Percentiles rank a stretch among this genome's conserved stretches.
phyloP scores from a whole-genome alignment of 2,329 filamentous ascomycete genomes.

The Alternaria brassicae region DNA sequence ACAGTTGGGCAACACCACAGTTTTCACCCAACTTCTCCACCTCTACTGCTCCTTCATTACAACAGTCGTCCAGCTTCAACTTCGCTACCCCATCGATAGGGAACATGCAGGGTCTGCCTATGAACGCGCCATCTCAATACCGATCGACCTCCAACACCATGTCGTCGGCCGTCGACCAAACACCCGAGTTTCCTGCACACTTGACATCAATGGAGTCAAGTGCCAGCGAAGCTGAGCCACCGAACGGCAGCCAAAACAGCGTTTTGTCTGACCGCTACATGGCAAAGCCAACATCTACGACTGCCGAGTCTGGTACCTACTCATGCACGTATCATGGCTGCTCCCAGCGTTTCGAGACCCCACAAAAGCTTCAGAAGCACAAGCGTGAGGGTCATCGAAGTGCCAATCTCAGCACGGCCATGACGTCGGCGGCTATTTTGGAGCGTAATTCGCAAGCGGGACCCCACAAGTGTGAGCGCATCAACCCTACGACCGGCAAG shows the following conservation, averaged over 20 bases:
- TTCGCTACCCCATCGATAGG: constrained; percentile 55
- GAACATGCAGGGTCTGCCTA: constrained; percentile 43
- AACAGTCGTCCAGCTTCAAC: constrained; percentile 51
- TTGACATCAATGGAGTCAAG: constrained; percentile 69
- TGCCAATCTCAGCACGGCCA: constrained; percentile 50
- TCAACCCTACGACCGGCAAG: constrained; percentile 94
- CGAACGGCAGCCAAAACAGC: constrained; percentile 52
- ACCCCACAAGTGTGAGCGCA: constrained; percentile 89
- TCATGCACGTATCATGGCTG: constrained; percentile 97
- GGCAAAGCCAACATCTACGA: constrained; percentile 67
- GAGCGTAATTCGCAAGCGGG: constrained; percentile 85
- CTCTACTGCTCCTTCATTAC: constrained; percentile 39
- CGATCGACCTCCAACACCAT: constrained; percentile 40
- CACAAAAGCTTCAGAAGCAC: constrained; percentile 87
- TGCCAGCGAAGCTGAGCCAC: constrained; percentile 60
- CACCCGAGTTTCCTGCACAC: constrained; percentile 65
- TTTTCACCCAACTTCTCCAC: constrained; percentile 45
- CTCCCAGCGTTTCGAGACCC: constrained; percentile 84
- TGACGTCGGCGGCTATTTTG: constrained; percentile 63
- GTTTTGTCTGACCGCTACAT: constrained; percentile 36
- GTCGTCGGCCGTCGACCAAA: constrained; percentile 49
- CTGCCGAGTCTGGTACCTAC: constrained; percentile 85
- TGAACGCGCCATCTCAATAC: constrained; percentile 47
- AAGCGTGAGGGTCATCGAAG: constrained; percentile 88
- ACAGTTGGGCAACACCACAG: constrained; percentile 47